These are phyloP conservation scores for Claviceps maximensis DNA, from an alignment of 2,329 filamentous ascomycete genomes.

Conservation along the genomic window DNA sequence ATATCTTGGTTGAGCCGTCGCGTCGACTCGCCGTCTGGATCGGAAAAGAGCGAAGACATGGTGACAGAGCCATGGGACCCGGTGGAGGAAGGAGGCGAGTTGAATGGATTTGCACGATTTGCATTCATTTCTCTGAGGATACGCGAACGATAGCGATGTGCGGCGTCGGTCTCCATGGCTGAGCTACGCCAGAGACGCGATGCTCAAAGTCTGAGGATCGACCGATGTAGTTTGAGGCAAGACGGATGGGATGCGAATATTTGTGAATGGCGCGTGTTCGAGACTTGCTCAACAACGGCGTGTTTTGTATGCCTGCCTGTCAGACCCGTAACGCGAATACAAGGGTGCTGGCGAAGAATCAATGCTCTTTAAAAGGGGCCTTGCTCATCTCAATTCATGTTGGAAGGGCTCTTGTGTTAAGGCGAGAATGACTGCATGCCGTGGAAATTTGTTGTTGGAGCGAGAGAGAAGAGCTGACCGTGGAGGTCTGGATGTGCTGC, in stretches of 20 bases:
- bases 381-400: neutral
- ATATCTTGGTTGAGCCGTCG: constrained; percentile 36
- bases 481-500: no score
- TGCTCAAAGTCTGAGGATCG: no score
- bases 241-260: constrained; percentile 5
- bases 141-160: constrained; percentile 31
- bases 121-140: constrained; percentile 39
- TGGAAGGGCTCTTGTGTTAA: neutral
- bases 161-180: constrained; percentile 29
- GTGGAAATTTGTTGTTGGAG: neutral
- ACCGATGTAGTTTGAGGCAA: no score
- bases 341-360: constrained; percentile 6
- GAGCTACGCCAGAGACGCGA: constrained; percentile 13
- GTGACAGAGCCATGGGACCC: constrained; percentile 45
- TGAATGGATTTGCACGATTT: constrained; percentile 42
- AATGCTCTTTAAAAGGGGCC: neutral
- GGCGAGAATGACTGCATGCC: neutral
- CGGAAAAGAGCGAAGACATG: constrained; percentile 37
- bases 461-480: neutral
- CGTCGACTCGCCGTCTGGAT: constrained; percentile 41
- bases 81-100: constrained; percentile 44
- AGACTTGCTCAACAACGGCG: neutral
- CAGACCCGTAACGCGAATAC: neutral
- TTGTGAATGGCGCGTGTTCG: neutral
- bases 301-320: neutral